Base-by-base conservation (phyloP, 768 basidiomycete species). In the Arthromyces matolae region DNA sequence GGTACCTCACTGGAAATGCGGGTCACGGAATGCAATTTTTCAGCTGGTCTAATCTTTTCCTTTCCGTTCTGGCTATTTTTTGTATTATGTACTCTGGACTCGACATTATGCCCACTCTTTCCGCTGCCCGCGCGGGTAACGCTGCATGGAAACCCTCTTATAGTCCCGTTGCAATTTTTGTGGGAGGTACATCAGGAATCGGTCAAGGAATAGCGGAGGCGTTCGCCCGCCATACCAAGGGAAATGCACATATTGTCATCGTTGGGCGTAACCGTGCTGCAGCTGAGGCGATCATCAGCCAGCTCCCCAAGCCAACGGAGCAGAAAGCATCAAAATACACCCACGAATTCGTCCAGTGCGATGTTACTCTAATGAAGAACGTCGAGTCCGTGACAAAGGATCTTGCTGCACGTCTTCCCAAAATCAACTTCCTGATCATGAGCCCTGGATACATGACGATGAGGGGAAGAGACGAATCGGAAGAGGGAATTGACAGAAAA, bases 401-500 rank as follows among this genome's bases (percentile, higher is more conserved):
- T n/a, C 66, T 73, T 28, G 59, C 61, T 14, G 32, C 55, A 8
- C 64, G 64, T 9, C 38, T 75, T 16, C 65, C 68, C 2, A 78
- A 74, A 55, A 56, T 81, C 56, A 80, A 81, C 61, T 78, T 71
- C 60, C 67, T 79, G 34, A 65, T 77, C 19, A 53, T 78, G 56
- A 66, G 71, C 9, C 59, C 76, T 8, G 79, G 78, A 0, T 57
- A 72, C 36, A 42, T 78, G 49, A 63, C 69, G 10, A 50, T 71
- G 56, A 60, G 60, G 8, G 74, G 74, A 12, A 53, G 60, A 27
- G 56, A 64, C 23, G 64, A 64, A 42, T 66, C 68, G 5, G 57
- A 60, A 40, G 68, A 70, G 36, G 67, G 66, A 1, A 59, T 68
- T 24, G 68, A 70, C 50, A 62, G 44, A 31, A 68, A 67, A 41